These are phyloP conservation scores for Coprinellus micaceus DNA, from an alignment of 768 basidiomycete genomes.

Conservation along the genomic window DNA sequence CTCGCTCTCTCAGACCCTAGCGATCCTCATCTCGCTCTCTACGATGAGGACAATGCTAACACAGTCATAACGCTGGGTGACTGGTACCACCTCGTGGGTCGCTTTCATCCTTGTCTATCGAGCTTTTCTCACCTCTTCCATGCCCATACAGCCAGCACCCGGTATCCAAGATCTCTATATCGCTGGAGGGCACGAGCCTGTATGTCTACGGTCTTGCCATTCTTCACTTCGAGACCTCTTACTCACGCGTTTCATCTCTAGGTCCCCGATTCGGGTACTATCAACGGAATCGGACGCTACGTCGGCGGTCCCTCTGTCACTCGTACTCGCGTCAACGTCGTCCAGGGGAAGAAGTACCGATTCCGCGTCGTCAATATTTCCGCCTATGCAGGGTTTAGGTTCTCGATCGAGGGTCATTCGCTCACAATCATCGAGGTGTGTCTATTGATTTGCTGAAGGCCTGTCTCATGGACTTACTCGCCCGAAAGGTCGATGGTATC, in stretches of 20 bases:
- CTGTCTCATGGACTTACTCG: slow-evolving; percentile 16
- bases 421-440: slow-evolving; percentile 20
- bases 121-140: not conserved
- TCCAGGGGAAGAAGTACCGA: slow-evolving; percentile 43
- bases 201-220: not conserved
- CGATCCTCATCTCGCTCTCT: slow-evolving; percentile 10
- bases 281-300: slow-evolving; percentile 46
- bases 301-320: slow-evolving; percentile 35
- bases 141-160: slow-evolving; percentile 3
- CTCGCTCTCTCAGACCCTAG: slow-evolving; percentile 12
- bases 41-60: slow-evolving; percentile 13
- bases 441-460: not conserved
- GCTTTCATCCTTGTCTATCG: not conserved
- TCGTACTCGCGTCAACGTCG: slow-evolving; percentile 40
- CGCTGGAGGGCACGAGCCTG: slow-evolving; percentile 7
- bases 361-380: slow-evolving; percentile 51
- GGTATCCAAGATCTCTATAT: slow-evolving; percentile 3
- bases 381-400: slow-evolving; percentile 38
- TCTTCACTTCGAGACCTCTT: not conserved
- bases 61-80: slow-evolving; percentile 14
- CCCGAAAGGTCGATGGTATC: slow-evolving; percentile 34
- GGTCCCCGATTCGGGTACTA: slow-evolving; percentile 36
- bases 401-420: slow-evolving; percentile 33
- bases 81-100: slow-evolving; percentile 12
- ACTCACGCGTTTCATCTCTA: not conserved